Evolutionary conservation across 2,329 filamentous ascomycete species (phyloP).

Genomic region (Westerdykella ornata): DNA sequence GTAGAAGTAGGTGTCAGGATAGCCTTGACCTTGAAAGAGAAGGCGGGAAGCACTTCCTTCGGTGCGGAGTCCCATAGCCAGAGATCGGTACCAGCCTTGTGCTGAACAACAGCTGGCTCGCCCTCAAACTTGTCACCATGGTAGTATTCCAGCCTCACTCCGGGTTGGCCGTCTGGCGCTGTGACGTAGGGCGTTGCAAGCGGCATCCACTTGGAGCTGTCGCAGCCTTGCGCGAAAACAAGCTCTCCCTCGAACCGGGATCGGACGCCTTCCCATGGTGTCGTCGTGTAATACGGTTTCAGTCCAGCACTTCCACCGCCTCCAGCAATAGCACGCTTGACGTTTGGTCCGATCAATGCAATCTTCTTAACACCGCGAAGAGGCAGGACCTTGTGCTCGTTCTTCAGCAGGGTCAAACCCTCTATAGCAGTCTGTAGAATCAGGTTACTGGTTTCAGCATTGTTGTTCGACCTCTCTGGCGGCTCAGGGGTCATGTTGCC

Average conservation of each 20-base stretch:
- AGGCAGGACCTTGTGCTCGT: constrained; percentile 53
- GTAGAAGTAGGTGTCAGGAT: constrained; percentile 53
- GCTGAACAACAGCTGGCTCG: constrained; percentile 51
- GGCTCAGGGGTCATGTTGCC: constrained; percentile 51
- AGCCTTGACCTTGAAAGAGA: constrained; percentile 58
- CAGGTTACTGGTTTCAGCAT: constrained; percentile 50
- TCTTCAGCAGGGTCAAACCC: constrained; percentile 59
- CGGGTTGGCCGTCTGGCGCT: constrained; percentile 51
- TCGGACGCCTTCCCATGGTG: constrained; percentile 58
- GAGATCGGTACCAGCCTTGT: constrained; percentile 58
- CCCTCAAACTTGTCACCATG: constrained; percentile 58
- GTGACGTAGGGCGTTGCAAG: constrained; percentile 56
- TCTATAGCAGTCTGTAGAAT: constrained; percentile 57
- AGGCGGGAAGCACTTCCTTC: constrained; percentile 54
- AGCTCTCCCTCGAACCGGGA: constrained; percentile 51
- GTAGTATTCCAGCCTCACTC: constrained; percentile 60
- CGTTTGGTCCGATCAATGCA: constrained; percentile 62
- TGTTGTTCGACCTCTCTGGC: constrained; percentile 51
- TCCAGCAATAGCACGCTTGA: constrained; percentile 60
- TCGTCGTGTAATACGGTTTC: constrained; percentile 62
- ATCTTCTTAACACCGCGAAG: constrained; percentile 53
- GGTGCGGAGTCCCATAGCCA: constrained; percentile 67
- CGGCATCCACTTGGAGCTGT: constrained; percentile 60
- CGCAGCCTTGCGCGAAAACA: constrained; percentile 55
- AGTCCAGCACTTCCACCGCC: constrained; percentile 62